phyloP scores from a whole-genome alignment of 2,329 filamentous ascomycete species.

The Aureobasidium sp. region DNA sequence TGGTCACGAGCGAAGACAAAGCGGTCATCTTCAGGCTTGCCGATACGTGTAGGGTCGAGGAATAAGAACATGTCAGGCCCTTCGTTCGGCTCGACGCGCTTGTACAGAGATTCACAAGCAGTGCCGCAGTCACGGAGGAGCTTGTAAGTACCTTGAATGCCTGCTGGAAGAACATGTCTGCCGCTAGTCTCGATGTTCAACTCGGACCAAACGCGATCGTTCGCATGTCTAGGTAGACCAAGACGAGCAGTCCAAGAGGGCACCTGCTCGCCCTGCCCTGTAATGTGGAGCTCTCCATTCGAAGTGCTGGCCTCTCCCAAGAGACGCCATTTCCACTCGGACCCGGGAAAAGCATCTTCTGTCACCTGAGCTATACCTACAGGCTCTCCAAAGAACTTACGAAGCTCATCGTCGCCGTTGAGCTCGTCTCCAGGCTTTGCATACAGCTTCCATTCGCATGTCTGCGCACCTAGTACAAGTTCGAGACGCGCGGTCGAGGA shows the following conservation, averaged over 20 bases:
- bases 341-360: constrained; percentile 30
- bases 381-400: constrained; percentile 22
- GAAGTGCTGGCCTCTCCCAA: constrained; percentile 14
- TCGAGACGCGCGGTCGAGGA: constrained; percentile 32
- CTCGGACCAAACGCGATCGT: constrained; percentile 38
- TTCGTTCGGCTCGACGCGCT: constrained; percentile 24
- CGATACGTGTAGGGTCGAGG: constrained; percentile 47
- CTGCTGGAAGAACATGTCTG: background rate
- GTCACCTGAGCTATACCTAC: constrained; percentile 21
- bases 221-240: constrained; percentile 31
- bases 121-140: constrained; percentile 52
- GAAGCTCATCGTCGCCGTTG: constrained; percentile 18
- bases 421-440: constrained; percentile 18
- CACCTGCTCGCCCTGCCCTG: constrained; percentile 18
- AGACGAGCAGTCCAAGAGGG: constrained; percentile 33
- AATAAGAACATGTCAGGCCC: constrained; percentile 46
- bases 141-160: constrained; percentile 45
- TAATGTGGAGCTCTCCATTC: constrained; percentile 20
- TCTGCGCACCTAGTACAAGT: constrained; percentile 23
- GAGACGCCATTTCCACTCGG: constrained; percentile 38
- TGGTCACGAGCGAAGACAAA: constrained; percentile 52
- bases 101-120: constrained; percentile 49
- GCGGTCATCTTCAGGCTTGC: constrained; percentile 40
- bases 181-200: constrained; percentile 32
- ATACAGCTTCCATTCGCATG: constrained; percentile 27